These are phyloP conservation scores for Sarocladium oryzae DNA, from an alignment of 2,329 filamentous ascomycete species.

Conservation along the genomic window DNA sequence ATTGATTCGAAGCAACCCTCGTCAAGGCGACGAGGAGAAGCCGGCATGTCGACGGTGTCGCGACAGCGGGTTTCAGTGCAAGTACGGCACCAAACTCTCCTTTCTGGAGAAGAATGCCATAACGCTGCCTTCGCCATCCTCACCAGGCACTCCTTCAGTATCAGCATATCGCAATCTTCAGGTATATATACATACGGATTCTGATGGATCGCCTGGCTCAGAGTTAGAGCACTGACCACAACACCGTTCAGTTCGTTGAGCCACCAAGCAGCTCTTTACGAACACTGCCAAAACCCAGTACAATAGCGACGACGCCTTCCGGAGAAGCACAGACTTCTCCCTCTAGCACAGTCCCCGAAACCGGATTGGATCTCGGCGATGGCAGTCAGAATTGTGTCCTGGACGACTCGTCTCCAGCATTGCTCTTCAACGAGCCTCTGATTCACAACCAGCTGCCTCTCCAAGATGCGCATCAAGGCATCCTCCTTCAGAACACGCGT, in stretches of 20 bases:
- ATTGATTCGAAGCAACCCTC: too few relatives aligned
- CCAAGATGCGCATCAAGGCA: not conserved
- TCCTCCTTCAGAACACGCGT: not conserved
- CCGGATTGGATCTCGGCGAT: not conserved
- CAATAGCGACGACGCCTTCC: not conserved
- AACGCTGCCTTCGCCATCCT: conserved; percentile 20
- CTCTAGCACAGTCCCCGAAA: not conserved
- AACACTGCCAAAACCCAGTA: not conserved
- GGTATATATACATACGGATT: too few relatives aligned
- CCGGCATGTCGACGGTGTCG: conserved; percentile 42
- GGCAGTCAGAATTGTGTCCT: not conserved
- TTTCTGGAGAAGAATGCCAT: conserved; percentile 43
- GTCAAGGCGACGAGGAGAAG: conserved; percentile 42
- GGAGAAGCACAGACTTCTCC: not conserved
- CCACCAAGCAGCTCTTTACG: not conserved
- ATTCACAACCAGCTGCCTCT: not conserved
- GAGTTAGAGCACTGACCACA: too few relatives aligned
- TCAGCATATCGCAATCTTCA: not conserved
- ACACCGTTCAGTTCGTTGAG: not conserved
- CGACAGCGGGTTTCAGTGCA: conserved; percentile 38
- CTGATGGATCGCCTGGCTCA: too few relatives aligned
- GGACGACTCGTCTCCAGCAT: conserved; percentile 9
- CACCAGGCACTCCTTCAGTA: not conserved
- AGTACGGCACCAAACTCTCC: conserved; percentile 39
- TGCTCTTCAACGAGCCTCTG: not conserved